These are phyloP conservation scores for Penicillium roqueforti DNA, from an alignment of 495 filamentous ascomycete species.

Conservation along the genomic window DNA sequence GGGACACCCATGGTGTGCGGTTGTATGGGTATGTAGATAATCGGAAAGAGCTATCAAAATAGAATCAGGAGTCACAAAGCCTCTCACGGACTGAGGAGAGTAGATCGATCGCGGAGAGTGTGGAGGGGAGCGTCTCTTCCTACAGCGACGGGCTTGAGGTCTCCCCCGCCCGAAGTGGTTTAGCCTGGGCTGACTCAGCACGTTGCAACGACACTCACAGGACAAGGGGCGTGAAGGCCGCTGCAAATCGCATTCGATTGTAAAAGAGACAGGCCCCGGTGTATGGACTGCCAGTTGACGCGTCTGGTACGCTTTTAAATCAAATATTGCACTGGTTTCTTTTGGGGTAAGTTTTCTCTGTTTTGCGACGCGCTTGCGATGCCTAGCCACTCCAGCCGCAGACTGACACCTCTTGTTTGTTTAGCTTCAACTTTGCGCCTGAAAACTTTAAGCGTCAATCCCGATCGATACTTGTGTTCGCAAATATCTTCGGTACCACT, in stretches of 20 bases:
- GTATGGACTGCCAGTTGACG: conserved; percentile 34
- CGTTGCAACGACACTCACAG: conserved; percentile 42
- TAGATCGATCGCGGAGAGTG: conserved; percentile 16
- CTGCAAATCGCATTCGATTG: conserved; percentile 37
- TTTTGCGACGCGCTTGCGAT: conserved; percentile 24
- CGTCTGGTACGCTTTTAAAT: conserved; percentile 28
- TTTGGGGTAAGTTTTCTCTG: conserved; percentile 23
- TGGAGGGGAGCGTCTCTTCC: conserved; percentile 23
- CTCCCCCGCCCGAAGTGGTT: conserved; percentile 33
- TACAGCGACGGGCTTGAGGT: conserved; percentile 19
- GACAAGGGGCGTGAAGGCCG: conserved; percentile 32
- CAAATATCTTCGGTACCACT: background rate
- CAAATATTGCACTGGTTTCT: conserved; percentile 11
- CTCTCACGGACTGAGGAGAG: conserved; percentile 9
- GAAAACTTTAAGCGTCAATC: conserved; percentile 4
- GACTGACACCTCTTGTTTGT: conserved; percentile 20
- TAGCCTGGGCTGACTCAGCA: conserved; percentile 45
- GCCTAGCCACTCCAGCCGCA: conserved; percentile 10
- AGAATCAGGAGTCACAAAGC: conserved; percentile 4
- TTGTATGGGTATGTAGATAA: background rate
- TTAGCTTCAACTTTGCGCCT: conserved; percentile 20
- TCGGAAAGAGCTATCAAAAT: background rate
- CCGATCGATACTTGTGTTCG: background rate
- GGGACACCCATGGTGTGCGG: conserved; percentile 77
- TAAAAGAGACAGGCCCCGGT: conserved; percentile 24